These are phyloP conservation scores for Aspergillus fumigatiaffinis DNA, from an alignment of 2,329 filamentous ascomycete genomes.

Conservation along the genomic window DNA sequence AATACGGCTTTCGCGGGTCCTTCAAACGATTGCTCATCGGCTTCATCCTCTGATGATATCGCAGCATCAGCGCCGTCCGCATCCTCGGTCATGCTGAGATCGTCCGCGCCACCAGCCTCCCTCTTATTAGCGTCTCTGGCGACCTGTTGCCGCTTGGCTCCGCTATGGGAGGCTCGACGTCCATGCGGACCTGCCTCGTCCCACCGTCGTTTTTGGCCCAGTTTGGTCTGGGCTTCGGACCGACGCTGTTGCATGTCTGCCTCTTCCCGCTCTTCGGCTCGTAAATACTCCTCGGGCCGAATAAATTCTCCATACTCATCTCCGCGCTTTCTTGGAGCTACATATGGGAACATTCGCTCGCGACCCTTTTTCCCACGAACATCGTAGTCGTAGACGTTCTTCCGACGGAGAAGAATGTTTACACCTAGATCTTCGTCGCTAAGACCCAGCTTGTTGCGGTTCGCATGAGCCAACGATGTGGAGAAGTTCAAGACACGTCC, in stretches of 20 bases:
- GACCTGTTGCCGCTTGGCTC: conserved; percentile 59
- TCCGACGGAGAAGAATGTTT: conserved; percentile 82
- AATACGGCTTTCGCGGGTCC: conserved; percentile 75
- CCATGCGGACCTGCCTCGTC: conserved; percentile 59
- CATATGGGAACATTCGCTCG: conserved; percentile 87
- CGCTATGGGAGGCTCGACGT: conserved; percentile 38
- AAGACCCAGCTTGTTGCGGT: conserved; percentile 78
- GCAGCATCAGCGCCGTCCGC: conserved; percentile 60
- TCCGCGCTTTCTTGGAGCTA: conserved; percentile 70
- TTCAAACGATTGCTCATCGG: conserved; percentile 46
- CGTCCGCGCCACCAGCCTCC: conserved; percentile 47
- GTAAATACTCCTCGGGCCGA: conserved; percentile 85
- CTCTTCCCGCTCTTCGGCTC: conserved; percentile 85
- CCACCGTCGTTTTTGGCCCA: conserved; percentile 95
- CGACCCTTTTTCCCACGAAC: conserved; percentile 86
- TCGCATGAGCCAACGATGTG: conserved; percentile 75
- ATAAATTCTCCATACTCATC: conserved; percentile 96
- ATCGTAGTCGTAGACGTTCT: conserved; percentile 89
- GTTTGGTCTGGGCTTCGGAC: conserved; percentile 54
- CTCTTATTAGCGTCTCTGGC: conserved; percentile 26
- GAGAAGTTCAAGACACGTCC: conserved; percentile 88
- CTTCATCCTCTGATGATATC: conserved; percentile 52
- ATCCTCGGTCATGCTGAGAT: conserved; percentile 43
- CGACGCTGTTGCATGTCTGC: conserved; percentile 60
- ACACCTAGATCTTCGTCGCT: conserved; percentile 89